Base-by-base conservation (phyloP, 1,284 basidiomycete species). In the Vanrija sp. region DNA sequence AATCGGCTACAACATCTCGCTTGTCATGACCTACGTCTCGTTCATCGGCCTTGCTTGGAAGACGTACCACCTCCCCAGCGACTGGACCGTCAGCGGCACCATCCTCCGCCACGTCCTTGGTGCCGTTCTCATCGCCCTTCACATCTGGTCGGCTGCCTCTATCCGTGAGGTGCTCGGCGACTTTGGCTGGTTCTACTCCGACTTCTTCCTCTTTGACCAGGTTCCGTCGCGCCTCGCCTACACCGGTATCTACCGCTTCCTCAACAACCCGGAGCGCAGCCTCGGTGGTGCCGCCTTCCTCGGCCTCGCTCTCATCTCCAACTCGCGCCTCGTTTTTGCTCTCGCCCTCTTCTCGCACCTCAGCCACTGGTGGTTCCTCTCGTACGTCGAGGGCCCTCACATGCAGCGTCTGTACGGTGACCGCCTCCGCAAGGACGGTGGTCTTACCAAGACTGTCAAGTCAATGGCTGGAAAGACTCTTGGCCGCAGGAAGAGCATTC, bases 201-300 rank as follows among this genome's bases (percentile, higher is more conserved):
- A 98, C 76, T 98, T 98, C 78, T 98, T 98, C 82, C 87, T 97
- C 72, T 86, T 91, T 65, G 89, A 92, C 65, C 78, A 80, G 57
- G 95, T 91, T 73, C 92, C 95, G 3, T 80, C 89, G 1, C 86
- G 91, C 62, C 80, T 98, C 8, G 91, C 94, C 60, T 98, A 98
- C 74, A 95, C 91, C 49, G 95, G 95, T 29, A 98, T 98, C 66
- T 97, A 94, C 78, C 85, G 91, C 83, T 95, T 91, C 79, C 80
- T 96, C 56, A 96, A 98, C 78, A 96, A 98, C 71, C 95, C 95
- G 0, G 95, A 98, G 75, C 72, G 82, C 29, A 85, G 89, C 39
- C 91, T 96, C 86, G 92, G 92, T 25, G 92, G 92, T 2, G 91
- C 93, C 0, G 89, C 92, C 0, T 95, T 96, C 82, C 91, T 98